Evolutionary conservation across 2,329 filamentous ascomycete species (phyloP).

Genomic region (Alternaria novae-zelandiae): DNA sequence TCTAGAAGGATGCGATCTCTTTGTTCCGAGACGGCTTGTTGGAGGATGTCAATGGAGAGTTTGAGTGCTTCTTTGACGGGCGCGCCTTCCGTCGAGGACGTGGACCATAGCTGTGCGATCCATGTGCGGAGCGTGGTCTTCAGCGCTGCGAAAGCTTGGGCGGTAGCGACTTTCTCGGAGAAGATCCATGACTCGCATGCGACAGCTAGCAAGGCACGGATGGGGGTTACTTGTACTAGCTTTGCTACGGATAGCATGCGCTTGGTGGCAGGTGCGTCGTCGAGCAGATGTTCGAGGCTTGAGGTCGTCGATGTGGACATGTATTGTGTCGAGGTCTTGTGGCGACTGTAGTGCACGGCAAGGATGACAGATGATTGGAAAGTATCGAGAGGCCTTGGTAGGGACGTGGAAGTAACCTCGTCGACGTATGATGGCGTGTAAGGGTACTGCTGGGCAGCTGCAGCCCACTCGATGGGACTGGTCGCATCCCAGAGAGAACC

Average conservation of each 20-base stretch:
- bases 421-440: conserved; percentile 32
- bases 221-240: conserved; percentile 47
- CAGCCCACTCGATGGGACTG: conserved; percentile 29
- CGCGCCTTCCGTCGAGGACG: conserved; percentile 8
- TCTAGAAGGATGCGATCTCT: conserved; percentile 22
- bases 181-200: conserved; percentile 55
- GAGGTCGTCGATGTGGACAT: conserved; percentile 13
- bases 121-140: conserved; percentile 46
- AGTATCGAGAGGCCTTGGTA: conserved; percentile 22
- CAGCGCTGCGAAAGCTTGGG: conserved; percentile 38
- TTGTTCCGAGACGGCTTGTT: conserved; percentile 30
- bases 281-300: conserved; percentile 33
- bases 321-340: conserved; percentile 22
- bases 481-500: conserved; percentile 48
- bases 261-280: conserved; percentile 28
- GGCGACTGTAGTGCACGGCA: conserved; percentile 39
- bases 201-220: conserved; percentile 52
- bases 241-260: conserved; percentile 46
- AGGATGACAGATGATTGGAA: conserved; percentile 51
- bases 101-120: conserved; percentile 40
- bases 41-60: conserved; percentile 33
- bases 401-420: conserved; percentile 24
- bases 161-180: conserved; percentile 49
- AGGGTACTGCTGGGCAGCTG: conserved; percentile 25
- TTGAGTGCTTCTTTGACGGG: conserved; percentile 35